Evolutionary conservation across 148 eudicot genomes (phyloP).

Genomic region (Bassia scoparia): DNA sequence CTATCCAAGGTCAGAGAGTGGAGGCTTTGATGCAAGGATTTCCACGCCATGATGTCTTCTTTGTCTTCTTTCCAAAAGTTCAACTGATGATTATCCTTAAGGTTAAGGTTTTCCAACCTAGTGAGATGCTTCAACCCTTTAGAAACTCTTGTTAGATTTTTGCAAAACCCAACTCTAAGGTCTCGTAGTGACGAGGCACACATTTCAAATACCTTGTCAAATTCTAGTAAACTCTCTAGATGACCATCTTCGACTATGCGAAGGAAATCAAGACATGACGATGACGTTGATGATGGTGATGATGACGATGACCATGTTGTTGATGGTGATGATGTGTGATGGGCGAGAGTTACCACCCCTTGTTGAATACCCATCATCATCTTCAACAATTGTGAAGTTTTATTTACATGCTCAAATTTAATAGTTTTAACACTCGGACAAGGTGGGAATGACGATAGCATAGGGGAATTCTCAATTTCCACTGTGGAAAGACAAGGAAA

Average conservation of each 20-base stretch:
- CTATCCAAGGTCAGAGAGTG: no score
- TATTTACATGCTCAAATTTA: background rate
- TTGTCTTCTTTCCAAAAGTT: no score
- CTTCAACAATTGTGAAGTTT: no score
- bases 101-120: constrained; percentile 3
- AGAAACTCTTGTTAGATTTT: background rate
- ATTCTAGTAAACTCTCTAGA: constrained; percentile 7
- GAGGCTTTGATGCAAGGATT: no score
- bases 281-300: no score
- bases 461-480: background rate
- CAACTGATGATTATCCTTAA: background rate
- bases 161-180: background rate
- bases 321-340: no score
- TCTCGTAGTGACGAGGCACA: constrained; percentile 6
- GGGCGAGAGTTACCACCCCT: no score
- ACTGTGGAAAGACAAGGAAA: constrained; percentile 15
- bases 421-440: constrained; percentile 15
- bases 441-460: constrained; percentile 10
- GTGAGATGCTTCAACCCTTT: constrained; percentile 22
- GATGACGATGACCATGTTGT: no score
- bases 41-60: no score
- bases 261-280: no score
- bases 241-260: background rate
- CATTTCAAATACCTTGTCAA: constrained; percentile 1
- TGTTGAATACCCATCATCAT: no score